These are phyloP conservation scores for Tulasnella sp. DNA, from an alignment of 768 basidiomycete genomes.

Conservation along the genomic window DNA sequence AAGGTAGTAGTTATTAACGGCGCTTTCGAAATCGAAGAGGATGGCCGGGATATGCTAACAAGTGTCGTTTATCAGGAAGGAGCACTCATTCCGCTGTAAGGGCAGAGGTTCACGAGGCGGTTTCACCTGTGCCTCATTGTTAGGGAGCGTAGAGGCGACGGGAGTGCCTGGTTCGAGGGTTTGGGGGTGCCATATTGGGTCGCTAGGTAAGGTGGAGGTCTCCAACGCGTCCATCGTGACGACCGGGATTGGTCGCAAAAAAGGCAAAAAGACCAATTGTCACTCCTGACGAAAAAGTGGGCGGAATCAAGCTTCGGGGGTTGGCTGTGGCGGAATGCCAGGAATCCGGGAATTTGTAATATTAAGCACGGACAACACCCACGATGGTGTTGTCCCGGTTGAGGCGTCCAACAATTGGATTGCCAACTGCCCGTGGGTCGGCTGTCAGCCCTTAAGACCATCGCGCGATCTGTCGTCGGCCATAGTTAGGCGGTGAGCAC, in stretches of 20 bases:
- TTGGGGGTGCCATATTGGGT: not conserved
- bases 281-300: not conserved
- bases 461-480: too few species aligned
- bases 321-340: not conserved
- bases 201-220: not conserved
- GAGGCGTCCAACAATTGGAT: not conserved
- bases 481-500: too few species aligned
- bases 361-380: not conserved
- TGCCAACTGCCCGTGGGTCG: too few species aligned
- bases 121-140: too few species aligned
- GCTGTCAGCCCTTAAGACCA: too few species aligned
- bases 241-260: not conserved
- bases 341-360: not conserved
- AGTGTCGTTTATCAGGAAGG: too few species aligned
- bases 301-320: not conserved
- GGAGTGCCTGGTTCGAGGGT: not conserved
- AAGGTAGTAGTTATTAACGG: constrained; percentile 96
- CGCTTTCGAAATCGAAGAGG: too few species aligned
- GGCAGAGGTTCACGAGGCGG: too few species aligned
- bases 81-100: too few species aligned
- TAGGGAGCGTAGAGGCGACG: not conserved
- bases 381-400: not conserved
- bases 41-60: too few species aligned
- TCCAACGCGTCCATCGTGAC: not conserved
- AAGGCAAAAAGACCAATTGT: not conserved